Base-by-base conservation (phyloP, 306 rosid genomes). In the Dryas octopetala region DNA sequence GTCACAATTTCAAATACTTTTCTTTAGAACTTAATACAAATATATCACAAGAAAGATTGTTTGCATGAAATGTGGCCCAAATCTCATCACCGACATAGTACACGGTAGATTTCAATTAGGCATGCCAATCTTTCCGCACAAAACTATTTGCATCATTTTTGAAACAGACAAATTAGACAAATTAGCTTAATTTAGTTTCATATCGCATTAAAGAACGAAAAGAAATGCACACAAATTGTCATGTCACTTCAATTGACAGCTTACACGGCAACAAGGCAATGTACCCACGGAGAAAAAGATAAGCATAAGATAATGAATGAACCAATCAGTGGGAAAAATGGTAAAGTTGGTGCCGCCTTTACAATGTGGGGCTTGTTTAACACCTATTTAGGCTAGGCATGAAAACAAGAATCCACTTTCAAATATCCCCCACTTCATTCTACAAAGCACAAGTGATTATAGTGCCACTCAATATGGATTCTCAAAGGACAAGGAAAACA, bases 1-100 rank as follows among this genome's bases (percentile, higher is more conserved):
- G 65, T 78, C 91, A 88, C 58, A 79, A 84, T 47, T 66, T 63
- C 71, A 80, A 47, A 19, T 46, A 83, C 66, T 66, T 70, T 6
- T 26, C 61, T 46, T 58, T 55, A 66, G 50, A 71, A 47, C 62
- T 46, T 61, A 10, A 55, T 40, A n/a, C 5, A 40, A 52, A 54
- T 1, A 46, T 51, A 58, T 32, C 23, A 58, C 67, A 13, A 67
- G 41, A 58, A 26, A 52, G 41, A 78, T 6, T 26, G 16, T 6
- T 41, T 65, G 17, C 48, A 54, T 26, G 28, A 71, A 60, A 74
- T 19, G 9, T 43, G 50, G 5, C n/a, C 65, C 47, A 46, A 52
- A 80, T 62, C 41, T 70, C 55, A 51, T 38, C 57, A 47, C 49
- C 32, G 50, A 50, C 54, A 43, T 12, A 45, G 68, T 16, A 41